Evolutionary conservation across 2,329 filamentous ascomycete genomes (phyloP).

Genomic region (Drechslera avenae): DNA sequence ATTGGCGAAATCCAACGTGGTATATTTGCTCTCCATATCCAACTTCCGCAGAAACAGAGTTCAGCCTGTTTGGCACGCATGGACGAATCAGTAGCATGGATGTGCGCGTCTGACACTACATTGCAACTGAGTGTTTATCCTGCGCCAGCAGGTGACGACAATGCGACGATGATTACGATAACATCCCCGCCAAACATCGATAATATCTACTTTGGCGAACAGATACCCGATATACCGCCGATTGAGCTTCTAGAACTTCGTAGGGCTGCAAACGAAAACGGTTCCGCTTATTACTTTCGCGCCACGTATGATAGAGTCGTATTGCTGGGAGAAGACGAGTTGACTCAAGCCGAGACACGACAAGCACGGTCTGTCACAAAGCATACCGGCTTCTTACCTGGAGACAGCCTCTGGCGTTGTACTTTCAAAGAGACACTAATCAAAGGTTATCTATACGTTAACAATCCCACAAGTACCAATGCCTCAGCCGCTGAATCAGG

Average conservation of each 20-base stretch:
- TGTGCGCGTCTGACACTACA: conserved; percentile 23
- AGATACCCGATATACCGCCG: conserved; percentile 20
- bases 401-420: conserved; percentile 33
- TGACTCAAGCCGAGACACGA: conserved; percentile 6
- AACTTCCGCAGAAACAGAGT: conserved; percentile 29
- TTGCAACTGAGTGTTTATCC: conserved; percentile 31
- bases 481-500: not conserved
- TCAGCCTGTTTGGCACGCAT: conserved; percentile 32
- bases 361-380: not conserved
- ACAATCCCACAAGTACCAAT: not conserved
- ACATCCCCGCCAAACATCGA: conserved; percentile 7
- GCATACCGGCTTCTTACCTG: conserved; percentile 15
- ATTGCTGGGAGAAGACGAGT: conserved; percentile 23
- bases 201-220: conserved; percentile 26
- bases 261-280: conserved; percentile 2
- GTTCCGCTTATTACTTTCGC: conserved; percentile 27
- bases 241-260: conserved; percentile 11
- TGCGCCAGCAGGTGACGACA: conserved; percentile 8
- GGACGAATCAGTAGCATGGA: conserved; percentile 35
- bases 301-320: conserved; percentile 32
- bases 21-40: conserved; percentile 26
- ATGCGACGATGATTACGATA: conserved; percentile 23
- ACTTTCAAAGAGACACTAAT: conserved; percentile 34
- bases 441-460: conserved; percentile 31
- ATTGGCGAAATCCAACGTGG: conserved; percentile 21